These are phyloP conservation scores for Arctium lappa DNA, from an alignment of 129 eudicot genomes.

Conservation along the genomic window DNA sequence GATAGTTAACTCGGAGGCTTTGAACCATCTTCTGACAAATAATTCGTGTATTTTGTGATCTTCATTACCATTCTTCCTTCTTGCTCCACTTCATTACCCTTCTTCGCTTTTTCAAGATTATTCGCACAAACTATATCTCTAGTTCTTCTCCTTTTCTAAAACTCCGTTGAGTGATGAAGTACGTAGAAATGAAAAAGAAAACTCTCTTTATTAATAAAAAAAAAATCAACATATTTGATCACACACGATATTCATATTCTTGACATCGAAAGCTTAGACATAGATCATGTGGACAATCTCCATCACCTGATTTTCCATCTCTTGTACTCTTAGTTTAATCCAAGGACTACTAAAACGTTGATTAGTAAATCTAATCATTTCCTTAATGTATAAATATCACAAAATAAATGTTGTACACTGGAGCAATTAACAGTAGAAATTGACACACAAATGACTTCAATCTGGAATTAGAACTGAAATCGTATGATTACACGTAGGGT, in stretches of 20 bases:
- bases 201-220: too few relatives aligned
- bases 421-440: too few relatives aligned
- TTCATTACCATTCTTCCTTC: background rate
- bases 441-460: too few relatives aligned
- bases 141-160: background rate
- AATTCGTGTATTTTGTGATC: background rate
- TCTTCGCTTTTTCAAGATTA: background rate
- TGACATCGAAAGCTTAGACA: background rate
- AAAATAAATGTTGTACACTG: too few relatives aligned
- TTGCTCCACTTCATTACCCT: background rate
- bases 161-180: too few relatives aligned
- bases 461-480: too few relatives aligned
- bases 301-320: background rate
- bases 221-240: background rate
- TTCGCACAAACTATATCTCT: background rate
- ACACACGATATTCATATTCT: background rate
- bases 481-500: too few relatives aligned
- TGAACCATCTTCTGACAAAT: too few relatives aligned
- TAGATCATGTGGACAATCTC: background rate
- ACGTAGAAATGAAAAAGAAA: too few relatives aligned
- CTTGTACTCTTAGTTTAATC: background rate
- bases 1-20: too few relatives aligned
- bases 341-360: background rate
- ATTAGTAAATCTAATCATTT: background rate
- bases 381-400: background rate